Evolutionary conservation across 2,329 filamentous ascomycete genomes (phyloP).

Genomic region (Leptographium radiaticola): DNA sequence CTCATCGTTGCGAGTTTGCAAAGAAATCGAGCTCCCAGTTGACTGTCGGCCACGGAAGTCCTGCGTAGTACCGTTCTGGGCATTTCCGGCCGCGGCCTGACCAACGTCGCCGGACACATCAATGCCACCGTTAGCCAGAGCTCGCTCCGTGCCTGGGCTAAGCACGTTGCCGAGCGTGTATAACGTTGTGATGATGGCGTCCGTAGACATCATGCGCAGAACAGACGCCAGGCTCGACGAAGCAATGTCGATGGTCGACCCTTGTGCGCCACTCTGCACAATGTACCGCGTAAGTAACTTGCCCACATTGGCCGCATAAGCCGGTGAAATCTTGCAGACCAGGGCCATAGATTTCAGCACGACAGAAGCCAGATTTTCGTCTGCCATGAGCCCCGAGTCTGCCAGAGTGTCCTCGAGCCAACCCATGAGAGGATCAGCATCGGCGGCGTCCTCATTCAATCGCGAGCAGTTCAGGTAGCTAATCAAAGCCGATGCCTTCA

Average conservation of each 20-base stretch:
- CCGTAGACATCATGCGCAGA: conserved; percentile 71
- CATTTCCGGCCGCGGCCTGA: conserved; percentile 8
- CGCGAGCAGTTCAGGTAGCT: conserved; percentile 78
- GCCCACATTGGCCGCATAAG: conserved; percentile 62
- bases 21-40: conserved; percentile 65
- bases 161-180: conserved; percentile 95
- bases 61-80: conserved; percentile 16
- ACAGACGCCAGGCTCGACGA: conserved; percentile 76
- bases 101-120: conserved; percentile 29
- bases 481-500: conserved; percentile 70
- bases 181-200: conserved; percentile 85
- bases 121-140: conserved; percentile 38
- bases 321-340: conserved; percentile 60
- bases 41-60: conserved; percentile 44
- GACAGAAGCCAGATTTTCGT: conserved; percentile 61
- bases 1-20: conserved; percentile 63
- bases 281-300: conserved; percentile 75
- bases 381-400: conserved; percentile 71
- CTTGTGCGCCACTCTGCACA: conserved; percentile 64
- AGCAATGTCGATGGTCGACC: conserved; percentile 58
- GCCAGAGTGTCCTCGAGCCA: conserved; percentile 79
- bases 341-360: conserved; percentile 74
- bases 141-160: conserved; percentile 53
- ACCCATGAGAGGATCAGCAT: conserved; percentile 61
- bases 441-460: conserved; percentile 68